A percentile compares a stretch with the other conserved stretches of the same genome.
phyloP scores from a whole-genome alignment of 2,329 filamentous ascomycete species.

The Fusarium anthophilum region DNA sequence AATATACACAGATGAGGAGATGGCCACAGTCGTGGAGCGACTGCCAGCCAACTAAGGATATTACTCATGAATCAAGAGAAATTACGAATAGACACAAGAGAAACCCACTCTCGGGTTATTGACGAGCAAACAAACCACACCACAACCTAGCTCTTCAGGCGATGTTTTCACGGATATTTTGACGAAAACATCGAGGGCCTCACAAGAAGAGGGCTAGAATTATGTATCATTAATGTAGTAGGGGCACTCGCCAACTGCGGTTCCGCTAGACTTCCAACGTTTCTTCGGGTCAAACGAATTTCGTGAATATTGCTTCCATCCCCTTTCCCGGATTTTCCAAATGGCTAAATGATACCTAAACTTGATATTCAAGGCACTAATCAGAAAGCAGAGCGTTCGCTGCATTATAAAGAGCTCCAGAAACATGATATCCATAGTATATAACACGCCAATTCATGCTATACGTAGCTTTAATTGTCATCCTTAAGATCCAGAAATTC shows the following conservation, averaged over 20 bases:
- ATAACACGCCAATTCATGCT: background rate
- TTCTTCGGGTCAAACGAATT: background rate
- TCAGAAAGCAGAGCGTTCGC: background rate
- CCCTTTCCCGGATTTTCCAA: background rate
- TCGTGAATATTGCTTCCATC: background rate
- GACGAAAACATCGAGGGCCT: slow-evolving; percentile 9
- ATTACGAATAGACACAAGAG: slow-evolving; percentile 35
- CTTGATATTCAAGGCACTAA: background rate
- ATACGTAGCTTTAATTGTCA: slow-evolving; percentile 26
- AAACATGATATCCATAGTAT: background rate
- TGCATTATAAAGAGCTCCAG: background rate
- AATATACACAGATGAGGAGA: slow-evolving; percentile 98
- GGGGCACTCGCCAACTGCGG: slow-evolving; percentile 27
- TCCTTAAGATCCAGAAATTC: slow-evolving; percentile 67
- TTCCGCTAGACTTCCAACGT: slow-evolving; percentile 15
- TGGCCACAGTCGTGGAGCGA: slow-evolving; percentile 90
- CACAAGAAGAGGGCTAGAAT: slow-evolving; percentile 11
- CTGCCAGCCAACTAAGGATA: slow-evolving; percentile 70
- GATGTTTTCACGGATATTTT: slow-evolving; percentile 21
- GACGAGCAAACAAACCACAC: slow-evolving; percentile 3
- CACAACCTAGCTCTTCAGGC: background rate
- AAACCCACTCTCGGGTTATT: slow-evolving; percentile 24
- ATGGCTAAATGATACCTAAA: background rate
- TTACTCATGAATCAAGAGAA: slow-evolving; percentile 31
- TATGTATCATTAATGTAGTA: slow-evolving; percentile 47